Base-by-base conservation (phyloP, 805 yeast species). In the Lachancea kluyveri region DNA sequence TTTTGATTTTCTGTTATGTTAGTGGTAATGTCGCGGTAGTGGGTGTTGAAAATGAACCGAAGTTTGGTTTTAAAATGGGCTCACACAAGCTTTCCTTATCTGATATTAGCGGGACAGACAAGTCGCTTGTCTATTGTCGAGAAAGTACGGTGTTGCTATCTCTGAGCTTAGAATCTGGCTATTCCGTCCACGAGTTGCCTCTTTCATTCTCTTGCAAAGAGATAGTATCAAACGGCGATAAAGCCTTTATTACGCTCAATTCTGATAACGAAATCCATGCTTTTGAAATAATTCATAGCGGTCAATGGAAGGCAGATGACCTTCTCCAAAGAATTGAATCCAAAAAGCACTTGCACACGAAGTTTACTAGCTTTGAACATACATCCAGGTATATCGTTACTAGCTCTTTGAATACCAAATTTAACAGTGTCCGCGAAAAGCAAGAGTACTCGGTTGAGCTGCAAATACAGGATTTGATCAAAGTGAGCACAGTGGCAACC, bases 301-400 rank as follows among this genome's bases (percentile, higher is more conserved):
- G n/a, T n/a, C n/a, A n/a, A n/a, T n/a, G n/a, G n/a, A n/a, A n/a
- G n/a, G n/a, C n/a, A n/a, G n/a, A n/a, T n/a, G n/a, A n/a, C n/a
- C n/a, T n/a, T n/a, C n/a, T n/a, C n/a, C n/a, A n/a, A n/a, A 4
- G 17, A 13, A 33, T 40, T 21, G 6, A 19, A 3, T 31, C 34
- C 10, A 27, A 33, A 7, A 17, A 35, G 4, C 33, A 36, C 20
- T 17, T 39, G 26, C 31, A 36, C 7, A 36, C 40, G 5, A 46
- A 49, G 25, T 30, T 45, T 11, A 24, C 45, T 4, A 21, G 36
- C 1, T 19, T 48, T 4, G 35, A 42, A 5, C 31, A 31, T 11
- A 43, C 51, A 8, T 33, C 38, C 7, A 41, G 48, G 31, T 43
- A 36, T 27, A 16, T 39, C 4, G 29, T 49, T 4, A 29, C 40